These are phyloP conservation scores for Tremellales sp. DNA, from an alignment of 1,284 basidiomycete species.

Conservation along the genomic window DNA sequence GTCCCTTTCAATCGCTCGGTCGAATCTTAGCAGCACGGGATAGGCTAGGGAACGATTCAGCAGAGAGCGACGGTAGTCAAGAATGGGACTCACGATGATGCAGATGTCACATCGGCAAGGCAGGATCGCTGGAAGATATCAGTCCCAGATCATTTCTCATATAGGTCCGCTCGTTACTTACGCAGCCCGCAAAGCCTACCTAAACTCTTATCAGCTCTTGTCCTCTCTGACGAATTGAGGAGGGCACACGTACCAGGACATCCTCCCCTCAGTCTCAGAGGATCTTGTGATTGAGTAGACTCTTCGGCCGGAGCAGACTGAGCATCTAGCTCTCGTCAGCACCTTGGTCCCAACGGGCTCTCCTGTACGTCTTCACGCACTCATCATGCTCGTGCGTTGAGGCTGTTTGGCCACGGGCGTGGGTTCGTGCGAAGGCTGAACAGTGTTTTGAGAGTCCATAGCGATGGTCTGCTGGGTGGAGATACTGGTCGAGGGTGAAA, in stretches of 20 bases:
- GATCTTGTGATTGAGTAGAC: constrained; percentile 24
- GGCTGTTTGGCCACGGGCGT: constrained; percentile 31
- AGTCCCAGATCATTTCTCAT: constrained; percentile 7
- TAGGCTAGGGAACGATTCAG: too few relatives aligned
- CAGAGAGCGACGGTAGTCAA: too few relatives aligned
- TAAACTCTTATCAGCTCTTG: neutral
- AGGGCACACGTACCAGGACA: constrained; percentile 31
- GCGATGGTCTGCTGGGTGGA: too few relatives aligned
- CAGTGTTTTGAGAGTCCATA: constrained; percentile 6
- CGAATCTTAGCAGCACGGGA: constrained; percentile 43
- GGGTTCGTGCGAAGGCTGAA: constrained; percentile 28
- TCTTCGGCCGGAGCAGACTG: constrained; percentile 6
- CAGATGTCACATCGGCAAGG: constrained; percentile 44
- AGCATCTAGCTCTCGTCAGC: neutral
- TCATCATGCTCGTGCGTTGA: constrained; percentile 24
- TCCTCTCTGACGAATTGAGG: neutral
- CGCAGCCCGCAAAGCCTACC: constrained; percentile 41
- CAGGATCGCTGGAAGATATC: constrained; percentile 34
- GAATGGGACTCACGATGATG: too few relatives aligned
- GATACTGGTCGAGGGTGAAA: too few relatives aligned
- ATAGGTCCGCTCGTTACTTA: constrained; percentile 15
- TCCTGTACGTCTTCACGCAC: constrained; percentile 25
- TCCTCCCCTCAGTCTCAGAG: constrained; percentile 39
- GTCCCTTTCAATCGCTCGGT: too few relatives aligned
- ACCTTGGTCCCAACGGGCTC: too few relatives aligned